Conservation (phyloP, 371 early-diverging fungal species). For the Dichotomocladium elegans region DNA sequence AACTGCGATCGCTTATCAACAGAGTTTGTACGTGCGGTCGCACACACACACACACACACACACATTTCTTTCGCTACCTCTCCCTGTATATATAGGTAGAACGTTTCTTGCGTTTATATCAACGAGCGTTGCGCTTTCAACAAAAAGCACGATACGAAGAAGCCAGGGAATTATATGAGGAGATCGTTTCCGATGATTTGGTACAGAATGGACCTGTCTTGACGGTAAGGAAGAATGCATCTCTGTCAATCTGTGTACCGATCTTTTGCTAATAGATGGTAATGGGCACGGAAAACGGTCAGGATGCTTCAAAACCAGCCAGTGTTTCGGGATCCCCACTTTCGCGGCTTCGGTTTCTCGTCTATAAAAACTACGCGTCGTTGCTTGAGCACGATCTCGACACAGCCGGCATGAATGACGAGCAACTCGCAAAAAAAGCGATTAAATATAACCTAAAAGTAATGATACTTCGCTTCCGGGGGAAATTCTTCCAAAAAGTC, state of each 20-base stretch:
- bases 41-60: no score
- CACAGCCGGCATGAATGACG: constrained; percentile 3
- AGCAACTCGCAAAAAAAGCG: constrained; percentile 31
- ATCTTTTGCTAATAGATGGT: no score
- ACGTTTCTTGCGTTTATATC: constrained; percentile 42
- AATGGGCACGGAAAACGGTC: no score
- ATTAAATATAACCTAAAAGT: constrained; percentile 52
- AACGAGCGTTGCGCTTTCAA: constrained; percentile 44
- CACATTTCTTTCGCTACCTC: not conserved
- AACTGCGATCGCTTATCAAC: no score
- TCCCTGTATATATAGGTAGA: constrained; percentile 35
- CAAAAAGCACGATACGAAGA: constrained; percentile 39
- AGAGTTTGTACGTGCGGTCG: no score
- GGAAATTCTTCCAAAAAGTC: not conserved
- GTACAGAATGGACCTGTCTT: constrained; percentile 34
- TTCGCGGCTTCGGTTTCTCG: constrained; percentile 47
- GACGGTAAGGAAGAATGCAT: constrained; percentile 29
- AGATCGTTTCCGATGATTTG: constrained; percentile 40
- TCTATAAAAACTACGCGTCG: constrained; percentile 58
- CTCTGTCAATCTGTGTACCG: no score
- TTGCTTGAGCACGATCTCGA: constrained; percentile 46
- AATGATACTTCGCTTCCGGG: not conserved
- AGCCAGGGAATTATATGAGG: constrained; percentile 40
- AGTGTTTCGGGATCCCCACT: constrained; percentile 23
- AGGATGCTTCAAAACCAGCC: not conserved